Evolutionary conservation across 345 rosid species (phyloP), one percentile per base, ranked within the genome.

Genomic region (Euphorbia pulcherrima): DNA sequence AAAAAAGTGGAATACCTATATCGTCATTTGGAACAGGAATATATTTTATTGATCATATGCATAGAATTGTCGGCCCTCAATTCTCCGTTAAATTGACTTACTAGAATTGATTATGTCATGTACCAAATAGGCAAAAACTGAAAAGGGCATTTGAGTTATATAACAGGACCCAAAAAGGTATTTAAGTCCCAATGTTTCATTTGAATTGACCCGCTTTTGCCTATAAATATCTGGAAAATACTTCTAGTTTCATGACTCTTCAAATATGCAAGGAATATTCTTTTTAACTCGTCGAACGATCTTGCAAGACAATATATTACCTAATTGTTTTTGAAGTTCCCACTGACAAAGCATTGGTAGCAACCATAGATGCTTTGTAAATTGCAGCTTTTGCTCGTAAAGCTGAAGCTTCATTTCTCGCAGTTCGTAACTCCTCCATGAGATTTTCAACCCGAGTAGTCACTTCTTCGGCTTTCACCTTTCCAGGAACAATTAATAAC

Each of bases 401-500:
- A 51, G 79, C 67, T 41, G 94, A 85, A 62, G 80, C 84, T 83
- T 93, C 98, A 71, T 77, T 87, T 81, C 92, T 85, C 37, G 82
- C 81, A 20, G 44, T 58, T 66, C 92, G 80, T 63, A 93, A 78
- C 75, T 93, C 98, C 80, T 90, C 96, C 41, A 83, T 35, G 67
- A 93, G 85, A 77, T 81, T 88, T 27, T 88, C 92, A 41, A 93
- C 96, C 78, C 98, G 86, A 67, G 69, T 71, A 29, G 89, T 78
- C 58, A 93, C 96, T 57, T 90, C 96, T 76, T 90, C 97, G 59
- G 92, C 88, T 84, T 86, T 90, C 83, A 89, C 98, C 98, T 93
- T 74, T 78, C 81, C 50, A 75, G 37, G 44, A 59, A 65, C 63
- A 18, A 62, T 37, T 30, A 69, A 48, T 40, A 47, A 11, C 24